Conservation (phyloP, 441 rosid genomes). For the Viola pubescens region DNA sequence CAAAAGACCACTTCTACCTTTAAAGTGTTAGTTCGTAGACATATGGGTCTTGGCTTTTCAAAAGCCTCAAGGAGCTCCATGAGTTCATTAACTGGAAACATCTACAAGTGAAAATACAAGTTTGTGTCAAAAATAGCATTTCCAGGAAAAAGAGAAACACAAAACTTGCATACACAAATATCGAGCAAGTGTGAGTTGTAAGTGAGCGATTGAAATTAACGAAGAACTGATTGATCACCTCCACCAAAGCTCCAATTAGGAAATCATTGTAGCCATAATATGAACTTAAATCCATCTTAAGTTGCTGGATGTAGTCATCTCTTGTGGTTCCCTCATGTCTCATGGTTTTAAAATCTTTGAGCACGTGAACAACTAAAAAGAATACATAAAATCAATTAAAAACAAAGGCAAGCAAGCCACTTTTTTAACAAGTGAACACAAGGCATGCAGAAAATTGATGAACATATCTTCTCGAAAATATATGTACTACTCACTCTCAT, state of each 20-base stretch:
- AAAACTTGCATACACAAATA: neutral
- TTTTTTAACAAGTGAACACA: neutral
- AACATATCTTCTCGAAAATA: neutral
- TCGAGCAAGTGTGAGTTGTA: neutral
- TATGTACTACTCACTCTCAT: constrained; percentile 49
- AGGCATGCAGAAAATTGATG: neutral
- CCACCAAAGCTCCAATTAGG: constrained; percentile 68
- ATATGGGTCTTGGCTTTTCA: constrained; percentile 88
- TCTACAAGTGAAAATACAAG: constrained; percentile 35
- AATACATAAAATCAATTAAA: neutral
- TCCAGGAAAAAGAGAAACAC: neutral
- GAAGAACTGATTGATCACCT: constrained; percentile 40
- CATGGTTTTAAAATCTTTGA: constrained; percentile 67
- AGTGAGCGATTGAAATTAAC: neutral
- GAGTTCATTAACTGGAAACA: constrained; percentile 92
- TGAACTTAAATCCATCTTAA: constrained; percentile 61
- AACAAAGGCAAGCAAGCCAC: constrained; percentile 2
- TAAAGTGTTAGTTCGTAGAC: constrained; percentile 82
- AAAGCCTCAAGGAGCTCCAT: constrained; percentile 81
- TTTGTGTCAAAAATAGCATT: neutral
- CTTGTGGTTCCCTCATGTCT: constrained; percentile 60
- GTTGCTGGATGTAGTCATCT: constrained; percentile 60
- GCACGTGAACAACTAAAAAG: constrained; percentile 63
- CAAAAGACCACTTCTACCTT: constrained; percentile 39
- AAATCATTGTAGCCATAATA: constrained; percentile 90